phyloP scores from a whole-genome alignment of 2,329 filamentous ascomycete genomes.

The Capronia americana region DNA sequence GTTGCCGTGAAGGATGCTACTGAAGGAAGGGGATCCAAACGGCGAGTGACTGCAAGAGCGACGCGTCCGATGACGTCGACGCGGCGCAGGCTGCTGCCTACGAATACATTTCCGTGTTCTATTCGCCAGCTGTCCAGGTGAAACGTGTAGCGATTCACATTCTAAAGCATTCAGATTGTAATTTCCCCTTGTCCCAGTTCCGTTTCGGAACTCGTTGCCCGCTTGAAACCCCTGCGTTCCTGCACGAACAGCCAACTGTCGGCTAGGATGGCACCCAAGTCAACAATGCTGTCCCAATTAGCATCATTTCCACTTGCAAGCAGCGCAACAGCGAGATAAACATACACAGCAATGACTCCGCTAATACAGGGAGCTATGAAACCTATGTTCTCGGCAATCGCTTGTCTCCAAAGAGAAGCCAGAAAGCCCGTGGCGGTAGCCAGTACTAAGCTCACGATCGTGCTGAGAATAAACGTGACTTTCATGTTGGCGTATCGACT shows the following conservation, averaged over 20 bases:
- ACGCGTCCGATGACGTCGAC: background rate
- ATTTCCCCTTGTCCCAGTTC: background rate
- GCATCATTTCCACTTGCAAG: background rate
- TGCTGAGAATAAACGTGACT: background rate
- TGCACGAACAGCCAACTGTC: slow-evolving; percentile 1
- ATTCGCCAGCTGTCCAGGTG: too few relatives aligned
- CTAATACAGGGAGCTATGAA: background rate
- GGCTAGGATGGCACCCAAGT: background rate
- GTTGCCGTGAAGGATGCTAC: too few relatives aligned
- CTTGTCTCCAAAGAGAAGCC: slow-evolving; percentile 1
- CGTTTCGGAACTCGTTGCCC: background rate
- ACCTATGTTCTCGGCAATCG: background rate
- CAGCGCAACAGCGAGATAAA: background rate
- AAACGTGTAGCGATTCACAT: too few relatives aligned
- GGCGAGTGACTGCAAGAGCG: background rate
- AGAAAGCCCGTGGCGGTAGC: background rate
- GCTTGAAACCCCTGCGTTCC: background rate
- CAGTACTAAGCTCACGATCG: background rate
- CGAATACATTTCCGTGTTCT: too few relatives aligned
- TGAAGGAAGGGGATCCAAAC: too few relatives aligned
- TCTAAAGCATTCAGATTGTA: background rate
- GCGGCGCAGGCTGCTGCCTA: background rate
- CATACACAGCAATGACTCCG: slow-evolving; percentile 6
- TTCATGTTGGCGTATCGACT: slow-evolving; percentile 3
- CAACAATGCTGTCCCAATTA: background rate